Base-by-base conservation (phyloP, 495 filamentous ascomycete species). In the Tuber umbilicatum region DNA sequence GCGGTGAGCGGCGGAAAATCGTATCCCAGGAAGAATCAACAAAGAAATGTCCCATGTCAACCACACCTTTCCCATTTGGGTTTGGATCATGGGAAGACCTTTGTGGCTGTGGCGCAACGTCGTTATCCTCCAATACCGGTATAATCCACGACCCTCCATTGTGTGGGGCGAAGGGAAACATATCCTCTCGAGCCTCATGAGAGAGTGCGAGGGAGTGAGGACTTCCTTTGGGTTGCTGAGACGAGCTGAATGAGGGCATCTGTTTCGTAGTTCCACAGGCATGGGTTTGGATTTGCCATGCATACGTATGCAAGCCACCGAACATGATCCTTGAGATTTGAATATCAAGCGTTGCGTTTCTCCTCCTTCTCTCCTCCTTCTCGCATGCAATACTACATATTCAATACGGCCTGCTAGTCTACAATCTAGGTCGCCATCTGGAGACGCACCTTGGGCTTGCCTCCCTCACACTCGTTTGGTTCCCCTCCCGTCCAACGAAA, bases 111-210 rank as follows among this genome's bases (percentile, higher is more conserved):
- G 55, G 55, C 55, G 27, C 31, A 64, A 64, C 27, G 55, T 64
- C 55, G n/a, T 60, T 60, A 35, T 64, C 50, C 50, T 55, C 55
- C 55, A 64, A 64, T 64, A 64, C 55, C 27, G 55, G 27, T 17
- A 64, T 4, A 64, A 64, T 27, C 55, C 27, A 35, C 12, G 35
- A 64, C 55, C 27, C 27, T 64, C 69, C 43, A 39, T 21, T 78
- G 75, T 79, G 75, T 70, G 77, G 77, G 77, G 75, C 60, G 76
- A 71, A 72, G 71, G 76, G 70, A 69, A 72, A 55, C 47, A 55
- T 71, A 77, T 74, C 73, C 70, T 16, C 23, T 76, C 78, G 77
- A 79, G 77, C 72, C 77, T 79, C 77, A 75, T 73, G 73, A 73
- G n/a, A 50, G 45, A 64, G 55, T 2, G 55, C 0, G n/a, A 31